Conservation (phyloP, 192 early-diverging fungal genomes). For the Entomortierella lignicola region DNA sequence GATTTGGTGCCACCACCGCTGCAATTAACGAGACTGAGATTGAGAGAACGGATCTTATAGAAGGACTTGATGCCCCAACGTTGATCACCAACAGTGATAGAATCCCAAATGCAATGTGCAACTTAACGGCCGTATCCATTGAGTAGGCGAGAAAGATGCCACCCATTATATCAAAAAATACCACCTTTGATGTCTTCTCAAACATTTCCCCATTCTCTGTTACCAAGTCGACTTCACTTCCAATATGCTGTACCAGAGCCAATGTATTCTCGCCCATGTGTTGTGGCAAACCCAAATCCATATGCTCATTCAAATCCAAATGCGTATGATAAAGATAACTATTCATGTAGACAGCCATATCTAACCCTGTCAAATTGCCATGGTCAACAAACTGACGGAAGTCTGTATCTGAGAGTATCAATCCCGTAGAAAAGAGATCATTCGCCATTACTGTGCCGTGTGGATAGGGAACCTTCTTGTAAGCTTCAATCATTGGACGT, state of each 20-base stretch:
- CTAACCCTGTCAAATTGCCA: slow-evolving; percentile 68
- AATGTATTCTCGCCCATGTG: slow-evolving; percentile 76
- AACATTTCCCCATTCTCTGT: slow-evolving; percentile 10
- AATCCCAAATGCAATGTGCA: slow-evolving; percentile 57
- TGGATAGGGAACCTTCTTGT: slow-evolving; percentile 67
- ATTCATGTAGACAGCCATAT: slow-evolving; percentile 78
- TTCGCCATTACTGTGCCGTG: slow-evolving; percentile 72
- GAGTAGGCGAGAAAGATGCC: slow-evolving; percentile 65
- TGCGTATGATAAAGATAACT: slow-evolving; percentile 77
- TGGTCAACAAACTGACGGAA: slow-evolving; percentile 78
- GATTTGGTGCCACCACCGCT: slow-evolving; percentile 27
- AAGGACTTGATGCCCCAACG: slow-evolving; percentile 6
- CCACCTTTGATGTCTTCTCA: slow-evolving; percentile 58
- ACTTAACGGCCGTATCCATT: slow-evolving; percentile 53
- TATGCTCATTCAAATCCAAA: slow-evolving; percentile 65
- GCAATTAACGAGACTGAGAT: slow-evolving; percentile 30
- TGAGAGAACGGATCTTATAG: slow-evolving; percentile 18
- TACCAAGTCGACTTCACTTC: slow-evolving; percentile 56
- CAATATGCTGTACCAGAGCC: slow-evolving; percentile 63
- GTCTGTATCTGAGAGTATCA: slow-evolving; percentile 78
- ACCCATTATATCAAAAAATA: slow-evolving; percentile 75
- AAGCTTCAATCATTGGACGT: slow-evolving; percentile 70
- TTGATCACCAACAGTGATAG: slow-evolving; percentile 38
- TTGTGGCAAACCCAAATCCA: slow-evolving; percentile 69
- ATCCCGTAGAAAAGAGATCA: slow-evolving; percentile 63